A percentile compares a stretch with the other conserved stretches of the same genome.
These are phyloP conservation scores for Puccinia coronata DNA, from an alignment of 1,284 basidiomycete species.

Conservation along the genomic window DNA sequence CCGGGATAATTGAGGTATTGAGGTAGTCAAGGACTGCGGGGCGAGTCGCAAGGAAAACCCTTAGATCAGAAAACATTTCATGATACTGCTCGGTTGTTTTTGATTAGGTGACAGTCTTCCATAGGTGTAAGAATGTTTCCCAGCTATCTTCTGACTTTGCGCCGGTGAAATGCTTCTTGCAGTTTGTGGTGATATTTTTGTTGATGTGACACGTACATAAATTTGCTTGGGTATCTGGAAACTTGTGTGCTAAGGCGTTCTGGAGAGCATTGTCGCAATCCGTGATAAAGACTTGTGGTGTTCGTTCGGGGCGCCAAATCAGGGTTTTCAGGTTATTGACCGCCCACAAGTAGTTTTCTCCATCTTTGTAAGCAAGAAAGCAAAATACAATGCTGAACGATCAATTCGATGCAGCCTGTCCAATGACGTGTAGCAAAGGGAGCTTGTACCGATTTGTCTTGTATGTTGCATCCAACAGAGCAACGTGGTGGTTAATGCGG, in stretches of 20 bases:
- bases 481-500: not conserved
- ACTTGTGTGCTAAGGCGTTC: not conserved
- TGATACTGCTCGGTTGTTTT: not conserved
- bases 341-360: not conserved
- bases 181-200: not conserved
- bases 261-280: not conserved
- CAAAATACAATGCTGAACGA: constrained; percentile 1
- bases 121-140: not conserved
- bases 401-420: too few species aligned
- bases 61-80: not conserved
- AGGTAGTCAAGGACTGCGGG: not conserved
- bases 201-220: not conserved
- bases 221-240: not conserved
- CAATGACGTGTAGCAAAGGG: too few species aligned
- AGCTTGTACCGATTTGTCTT: not conserved
- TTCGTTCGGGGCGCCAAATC: not conserved
- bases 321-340: too few species aligned
- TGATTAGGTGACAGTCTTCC: not conserved
- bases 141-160: not conserved
- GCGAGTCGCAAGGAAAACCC: not conserved
- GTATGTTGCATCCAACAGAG: constrained; percentile 7
- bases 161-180: not conserved
- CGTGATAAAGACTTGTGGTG: not conserved
- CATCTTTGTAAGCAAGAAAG: not conserved
- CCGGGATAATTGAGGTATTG: not conserved